Conservation (phyloP, 208 protist genomes). For the Angomonas deanei region DNA sequence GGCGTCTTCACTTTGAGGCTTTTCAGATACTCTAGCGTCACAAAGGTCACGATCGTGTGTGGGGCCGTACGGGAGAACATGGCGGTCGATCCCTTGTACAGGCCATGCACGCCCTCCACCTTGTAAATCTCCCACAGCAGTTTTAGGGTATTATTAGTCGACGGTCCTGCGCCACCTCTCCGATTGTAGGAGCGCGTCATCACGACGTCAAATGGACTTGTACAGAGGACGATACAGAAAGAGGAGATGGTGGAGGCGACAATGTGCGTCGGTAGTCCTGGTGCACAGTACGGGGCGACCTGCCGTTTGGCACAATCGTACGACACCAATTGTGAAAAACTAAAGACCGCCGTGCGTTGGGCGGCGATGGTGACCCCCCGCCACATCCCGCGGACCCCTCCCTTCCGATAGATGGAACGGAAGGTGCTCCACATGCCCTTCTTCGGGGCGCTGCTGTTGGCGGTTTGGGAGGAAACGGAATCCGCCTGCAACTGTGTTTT, state of each 20-base stretch:
- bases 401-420: slow-evolving; percentile 6
- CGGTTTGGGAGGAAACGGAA: slow-evolving; percentile 8
- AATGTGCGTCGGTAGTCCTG: slow-evolving; percentile 11
- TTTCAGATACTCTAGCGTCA: slow-evolving; percentile 48
- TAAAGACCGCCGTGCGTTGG: slow-evolving; percentile 19
- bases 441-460: not conserved
- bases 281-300: not conserved
- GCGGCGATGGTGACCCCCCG: slow-evolving; percentile 11
- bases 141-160: not conserved
- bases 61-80: slow-evolving; percentile 51
- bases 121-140: slow-evolving; percentile 30
- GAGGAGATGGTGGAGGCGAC: slow-evolving; percentile 14
- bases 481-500: slow-evolving; percentile 73
- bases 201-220: slow-evolving; percentile 31
- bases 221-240: slow-evolving; percentile 13
- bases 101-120: slow-evolving; percentile 52
- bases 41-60: slow-evolving; percentile 59
- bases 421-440: slow-evolving; percentile 13
- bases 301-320: slow-evolving; percentile 20
- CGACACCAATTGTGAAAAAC: slow-evolving; percentile 16
- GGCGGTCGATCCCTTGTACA: slow-evolving; percentile 64
- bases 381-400: slow-evolving; percentile 24
- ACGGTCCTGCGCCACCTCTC: not conserved
- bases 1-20: too few species aligned
- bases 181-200: slow-evolving; percentile 35